phyloP scores from a whole-genome alignment of 306 rosid genomes.

The Trifolium dubium region DNA sequence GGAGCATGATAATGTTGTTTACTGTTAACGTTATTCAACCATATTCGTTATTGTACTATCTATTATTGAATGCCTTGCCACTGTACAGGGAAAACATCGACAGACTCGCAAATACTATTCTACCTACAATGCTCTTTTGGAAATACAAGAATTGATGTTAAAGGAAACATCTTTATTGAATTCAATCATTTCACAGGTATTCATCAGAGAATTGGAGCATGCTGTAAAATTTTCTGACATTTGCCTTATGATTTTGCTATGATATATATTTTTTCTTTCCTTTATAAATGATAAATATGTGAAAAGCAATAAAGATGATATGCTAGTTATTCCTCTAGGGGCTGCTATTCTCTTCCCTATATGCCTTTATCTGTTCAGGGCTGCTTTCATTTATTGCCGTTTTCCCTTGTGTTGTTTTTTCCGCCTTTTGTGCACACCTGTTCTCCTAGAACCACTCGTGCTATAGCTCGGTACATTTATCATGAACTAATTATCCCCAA shows the following conservation, averaged over 20 bases:
- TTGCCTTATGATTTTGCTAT: constrained; percentile 20
- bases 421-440: not conserved
- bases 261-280: not conserved
- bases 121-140: constrained; percentile 87
- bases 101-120: constrained; percentile 84
- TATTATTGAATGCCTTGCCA: constrained; percentile 25
- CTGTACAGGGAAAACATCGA: constrained; percentile 69
- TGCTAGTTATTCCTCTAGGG: not conserved
- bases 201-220: constrained; percentile 26
- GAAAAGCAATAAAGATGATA: not conserved
- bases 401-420: not conserved
- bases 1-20: not conserved
- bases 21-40: constrained; percentile 16
- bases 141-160: constrained; percentile 86
- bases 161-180: constrained; percentile 90
- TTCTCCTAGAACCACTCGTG: not conserved
- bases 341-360: too few species aligned
- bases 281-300: not conserved
- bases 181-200: constrained; percentile 90
- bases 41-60: constrained; percentile 20
- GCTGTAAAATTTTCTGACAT: constrained; percentile 30
- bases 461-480: too few species aligned
- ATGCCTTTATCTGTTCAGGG: too few species aligned
- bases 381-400: too few species aligned
- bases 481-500: too few species aligned